Base-by-base conservation (phyloP, 2,329 filamentous ascomycete species). In the Dothideomycetidae sp. region DNA sequence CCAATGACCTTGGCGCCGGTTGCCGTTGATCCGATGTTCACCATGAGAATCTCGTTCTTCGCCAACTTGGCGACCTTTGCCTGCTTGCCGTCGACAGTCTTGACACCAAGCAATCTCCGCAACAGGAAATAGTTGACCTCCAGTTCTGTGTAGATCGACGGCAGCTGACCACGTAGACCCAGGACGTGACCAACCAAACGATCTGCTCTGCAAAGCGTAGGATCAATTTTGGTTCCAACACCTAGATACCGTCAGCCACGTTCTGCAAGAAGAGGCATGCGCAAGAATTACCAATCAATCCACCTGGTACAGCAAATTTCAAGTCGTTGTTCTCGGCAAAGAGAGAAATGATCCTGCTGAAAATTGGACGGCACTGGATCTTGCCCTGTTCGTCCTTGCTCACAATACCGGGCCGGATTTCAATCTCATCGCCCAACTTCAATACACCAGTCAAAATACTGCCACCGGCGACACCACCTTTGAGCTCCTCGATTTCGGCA, bases 101-200 rank as follows among this genome's bases (percentile, higher is more conserved):
- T 86, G 53, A 98, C 90, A 75, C 90, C 90, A 40, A 98, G 75
- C 45, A 98, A 71, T 52, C 90, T 75, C 53, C 88, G 81, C 46
- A 98, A 78, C 44, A 98, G 73, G 73, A 96, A 98, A 71, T 96
- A 98, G 74, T 96, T 96, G 63, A 94, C 86, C 66, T 98, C 90
- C 44, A 98, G 80, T 64, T 98, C 90, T 50, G 80, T 90, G 70
- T 96, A 98, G 60, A 98, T 96, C 57, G 90, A 84, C 34, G 90
- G 90, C 15, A 98, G 76, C 52, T 80, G 77, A 48, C 90, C 90
- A 64, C 86, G 86, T 52, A 94, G 79, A 59, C 90, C 90, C 43
- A 98, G 76, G 36, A 98, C 90, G 73, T 93, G 93, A 59, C 90
- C 90, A 50, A 98, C 90, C 9, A 98, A 76, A 75, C 90, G 88